Evolutionary conservation across 768 basidiomycete species (phyloP).

Genomic region (Pholiota molesta): DNA sequence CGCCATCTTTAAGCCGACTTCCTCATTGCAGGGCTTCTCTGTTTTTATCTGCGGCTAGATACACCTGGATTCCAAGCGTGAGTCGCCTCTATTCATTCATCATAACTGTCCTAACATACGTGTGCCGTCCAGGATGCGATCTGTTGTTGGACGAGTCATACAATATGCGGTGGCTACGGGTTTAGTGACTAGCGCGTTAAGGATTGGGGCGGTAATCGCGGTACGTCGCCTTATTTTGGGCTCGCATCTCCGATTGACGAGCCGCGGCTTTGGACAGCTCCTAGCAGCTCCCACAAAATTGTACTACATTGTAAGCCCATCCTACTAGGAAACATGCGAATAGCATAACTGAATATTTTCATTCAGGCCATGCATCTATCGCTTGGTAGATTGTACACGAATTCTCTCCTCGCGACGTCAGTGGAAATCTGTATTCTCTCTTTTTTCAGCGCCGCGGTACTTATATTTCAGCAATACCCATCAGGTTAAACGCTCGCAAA

Average conservation of each 20-base stretch:
- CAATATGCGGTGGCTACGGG: slow-evolving; percentile 27
- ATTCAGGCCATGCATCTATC: slow-evolving; percentile 28
- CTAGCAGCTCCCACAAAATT: slow-evolving; percentile 19
- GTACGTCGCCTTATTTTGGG: slow-evolving; percentile 5
- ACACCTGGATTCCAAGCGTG: slow-evolving; percentile 11
- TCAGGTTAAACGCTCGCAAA: slow-evolving; percentile 10
- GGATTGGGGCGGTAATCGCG: slow-evolving; percentile 5
- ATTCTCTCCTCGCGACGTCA: slow-evolving; percentile 27
- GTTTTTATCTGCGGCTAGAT: slow-evolving; percentile 12
- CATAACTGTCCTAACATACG: neutral
- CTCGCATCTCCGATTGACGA: neutral
- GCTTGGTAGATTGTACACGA: slow-evolving; percentile 28
- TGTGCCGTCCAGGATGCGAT: slow-evolving; percentile 13
- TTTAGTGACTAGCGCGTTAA: slow-evolving; percentile 21
- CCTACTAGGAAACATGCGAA: too few relatives aligned
- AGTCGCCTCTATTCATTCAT: too few relatives aligned
- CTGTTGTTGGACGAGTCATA: slow-evolving; percentile 17
- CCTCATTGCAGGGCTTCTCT: slow-evolving; percentile 12
- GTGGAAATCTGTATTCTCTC: neutral
- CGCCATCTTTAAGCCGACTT: slow-evolving; percentile 9
- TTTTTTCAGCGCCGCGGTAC: neutral
- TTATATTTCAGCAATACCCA: neutral
- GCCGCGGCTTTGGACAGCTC: slow-evolving; percentile 13
- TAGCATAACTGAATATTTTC: neutral
- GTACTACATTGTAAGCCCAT: slow-evolving; percentile 22